These are phyloP conservation scores for Cladosporium cucumerinum DNA, from an alignment of 2,329 filamentous ascomycete genomes.

Conservation along the genomic window DNA sequence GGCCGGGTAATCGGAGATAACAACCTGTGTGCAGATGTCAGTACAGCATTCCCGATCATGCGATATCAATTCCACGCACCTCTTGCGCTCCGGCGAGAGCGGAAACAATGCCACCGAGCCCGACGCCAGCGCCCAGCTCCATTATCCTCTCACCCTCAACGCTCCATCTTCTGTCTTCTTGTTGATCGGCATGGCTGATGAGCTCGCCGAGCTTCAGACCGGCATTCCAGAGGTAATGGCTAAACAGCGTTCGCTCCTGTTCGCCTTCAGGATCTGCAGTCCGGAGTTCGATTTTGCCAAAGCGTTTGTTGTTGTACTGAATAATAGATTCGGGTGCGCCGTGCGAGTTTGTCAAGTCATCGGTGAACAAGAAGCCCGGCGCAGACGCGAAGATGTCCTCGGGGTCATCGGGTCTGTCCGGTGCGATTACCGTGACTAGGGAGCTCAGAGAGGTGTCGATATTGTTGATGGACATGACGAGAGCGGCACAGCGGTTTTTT, in stretches of 20 bases:
- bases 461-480: not conserved
- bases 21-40: conserved; percentile 18
- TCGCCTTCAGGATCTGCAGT: conserved; percentile 50
- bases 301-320: conserved; percentile 48
- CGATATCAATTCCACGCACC: not conserved
- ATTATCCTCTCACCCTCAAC: conserved; percentile 54
- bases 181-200: conserved; percentile 32
- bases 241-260: conserved; percentile 59
- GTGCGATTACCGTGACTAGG: conserved; percentile 27
- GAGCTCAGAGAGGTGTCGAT: conserved; percentile 24
- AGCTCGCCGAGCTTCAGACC: conserved; percentile 46
- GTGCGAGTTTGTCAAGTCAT: conserved; percentile 65
- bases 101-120: conserved; percentile 47
- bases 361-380: conserved; percentile 63
- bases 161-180: conserved; percentile 39
- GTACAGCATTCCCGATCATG: not conserved
- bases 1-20: conserved; percentile 67
- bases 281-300: conserved; percentile 39
- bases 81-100: conserved; percentile 44
- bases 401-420: conserved; percentile 24
- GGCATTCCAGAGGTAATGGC: conserved; percentile 73
- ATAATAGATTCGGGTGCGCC: conserved; percentile 59
- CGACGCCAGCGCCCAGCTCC: conserved; percentile 64
- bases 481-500: not conserved
- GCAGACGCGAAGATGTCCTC: conserved; percentile 52